Conservation (phyloP, 2,329 filamentous ascomycete genomes). For the Orbilia quercus region DNA sequence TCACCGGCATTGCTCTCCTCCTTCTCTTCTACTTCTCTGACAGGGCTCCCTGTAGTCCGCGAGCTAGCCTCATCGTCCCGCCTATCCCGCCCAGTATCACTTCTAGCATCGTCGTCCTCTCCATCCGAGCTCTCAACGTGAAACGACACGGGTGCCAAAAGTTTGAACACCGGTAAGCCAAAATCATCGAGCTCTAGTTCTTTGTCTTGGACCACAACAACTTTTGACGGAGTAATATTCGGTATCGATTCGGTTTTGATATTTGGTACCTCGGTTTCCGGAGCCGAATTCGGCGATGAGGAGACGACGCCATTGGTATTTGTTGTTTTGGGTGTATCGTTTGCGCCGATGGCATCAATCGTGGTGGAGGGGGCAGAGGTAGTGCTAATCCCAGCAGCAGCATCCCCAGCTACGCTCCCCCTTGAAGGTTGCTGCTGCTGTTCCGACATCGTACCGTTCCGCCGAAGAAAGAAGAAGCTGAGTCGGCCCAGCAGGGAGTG, state of each 20-base stretch:
- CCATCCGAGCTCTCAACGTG: conserved; percentile 50
- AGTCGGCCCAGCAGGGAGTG: neutral
- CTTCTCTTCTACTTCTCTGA: conserved; percentile 36
- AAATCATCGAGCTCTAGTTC: conserved; percentile 50
- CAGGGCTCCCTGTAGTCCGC: conserved; percentile 47
- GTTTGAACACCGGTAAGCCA: conserved; percentile 50
- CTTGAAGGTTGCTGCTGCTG: conserved; percentile 29
- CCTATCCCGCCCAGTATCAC: conserved; percentile 27
- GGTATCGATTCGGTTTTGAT: neutral
- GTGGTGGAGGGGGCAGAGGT: neutral
- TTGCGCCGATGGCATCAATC: conserved; percentile 61
- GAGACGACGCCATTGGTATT: conserved; percentile 24
- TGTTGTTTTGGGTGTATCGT: conserved; percentile 60
- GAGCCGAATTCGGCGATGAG: conserved; percentile 2
- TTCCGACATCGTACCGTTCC: conserved; percentile 34
- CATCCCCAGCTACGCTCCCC: conserved; percentile 5
- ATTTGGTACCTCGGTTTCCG: conserved; percentile 64
- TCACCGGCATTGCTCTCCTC: neutral
- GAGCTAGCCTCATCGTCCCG: conserved; percentile 44
- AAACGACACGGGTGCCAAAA: conserved; percentile 9
- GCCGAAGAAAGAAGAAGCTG: neutral
- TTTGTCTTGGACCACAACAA: neutral
- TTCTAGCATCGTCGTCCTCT: conserved; percentile 36
- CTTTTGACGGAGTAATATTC: too few species aligned
- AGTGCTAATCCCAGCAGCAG: conserved; percentile 32